Evolutionary conservation across 192 early-diverging fungal genomes (phyloP).

Genomic region (Spizellomyces punctatus): DNA sequence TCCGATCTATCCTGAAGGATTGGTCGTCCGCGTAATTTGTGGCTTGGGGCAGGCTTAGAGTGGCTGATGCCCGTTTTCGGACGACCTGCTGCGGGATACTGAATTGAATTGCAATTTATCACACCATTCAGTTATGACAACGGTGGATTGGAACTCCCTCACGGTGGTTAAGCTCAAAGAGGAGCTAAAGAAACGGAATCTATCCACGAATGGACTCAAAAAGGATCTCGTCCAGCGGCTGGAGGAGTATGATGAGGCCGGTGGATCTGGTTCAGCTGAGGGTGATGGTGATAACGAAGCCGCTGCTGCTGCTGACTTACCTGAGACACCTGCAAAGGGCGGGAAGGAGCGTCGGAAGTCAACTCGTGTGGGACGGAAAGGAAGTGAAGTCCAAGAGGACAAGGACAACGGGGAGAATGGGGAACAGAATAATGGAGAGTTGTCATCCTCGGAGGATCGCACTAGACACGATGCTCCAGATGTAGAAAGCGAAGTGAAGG

Average conservation of each 20-base stretch:
- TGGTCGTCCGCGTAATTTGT: no score
- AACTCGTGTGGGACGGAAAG: not conserved
- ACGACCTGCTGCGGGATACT: no score
- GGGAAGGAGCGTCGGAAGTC: not conserved
- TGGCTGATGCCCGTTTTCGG: no score
- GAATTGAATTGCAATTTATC: no score
- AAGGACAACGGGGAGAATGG: no score
- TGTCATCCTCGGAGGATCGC: no score
- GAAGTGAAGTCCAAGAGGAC: no score
- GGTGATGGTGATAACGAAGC: not conserved
- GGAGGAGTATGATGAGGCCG: constrained; percentile 5
- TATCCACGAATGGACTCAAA: constrained; percentile 22
- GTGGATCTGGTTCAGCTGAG: not conserved
- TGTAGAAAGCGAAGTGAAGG: no score
- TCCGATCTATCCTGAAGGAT: no score
- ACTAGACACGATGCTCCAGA: no score
- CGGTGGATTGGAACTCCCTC: not conserved
- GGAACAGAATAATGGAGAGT: no score
- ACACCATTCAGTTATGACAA: not conserved
- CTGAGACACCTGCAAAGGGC: not conserved
- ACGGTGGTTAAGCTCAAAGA: constrained; percentile 26
- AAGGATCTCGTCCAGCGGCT: constrained; percentile 18
- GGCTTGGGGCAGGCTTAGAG: no score
- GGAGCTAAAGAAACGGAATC: constrained; percentile 19
- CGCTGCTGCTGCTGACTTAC: not conserved